Percentiles rank a stretch among this genome's conserved stretches.
phyloP scores from a whole-genome alignment of 2,329 filamentous ascomycete species.

The Colletotrichum musae region DNA sequence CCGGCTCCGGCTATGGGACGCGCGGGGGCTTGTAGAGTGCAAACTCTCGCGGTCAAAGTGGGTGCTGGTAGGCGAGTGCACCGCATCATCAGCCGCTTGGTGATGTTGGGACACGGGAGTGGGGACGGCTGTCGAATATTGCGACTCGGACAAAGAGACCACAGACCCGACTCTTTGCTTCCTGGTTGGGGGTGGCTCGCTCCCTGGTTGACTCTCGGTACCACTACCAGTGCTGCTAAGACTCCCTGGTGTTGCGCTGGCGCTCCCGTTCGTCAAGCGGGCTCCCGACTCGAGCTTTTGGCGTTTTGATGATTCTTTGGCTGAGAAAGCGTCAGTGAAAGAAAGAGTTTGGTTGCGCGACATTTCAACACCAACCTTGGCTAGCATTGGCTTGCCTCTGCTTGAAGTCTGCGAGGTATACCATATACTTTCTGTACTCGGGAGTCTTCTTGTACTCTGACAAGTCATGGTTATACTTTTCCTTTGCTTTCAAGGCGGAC shows the following conservation, averaged over 20 bases:
- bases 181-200: slow-evolving; percentile 62
- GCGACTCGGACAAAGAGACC: slow-evolving; percentile 62
- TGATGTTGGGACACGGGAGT: slow-evolving; percentile 52
- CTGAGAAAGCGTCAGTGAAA: slow-evolving; percentile 46
- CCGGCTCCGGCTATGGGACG: slow-evolving; percentile 23
- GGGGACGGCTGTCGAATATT: slow-evolving; percentile 56
- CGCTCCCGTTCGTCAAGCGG: slow-evolving; percentile 55
- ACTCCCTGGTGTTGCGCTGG: slow-evolving; percentile 56
- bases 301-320: slow-evolving; percentile 65
- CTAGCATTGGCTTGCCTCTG: slow-evolving; percentile 74
- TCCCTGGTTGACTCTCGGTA: slow-evolving; percentile 63
- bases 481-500: slow-evolving; percentile 80
- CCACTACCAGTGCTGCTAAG: slow-evolving; percentile 60
- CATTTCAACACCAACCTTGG: slow-evolving; percentile 61
- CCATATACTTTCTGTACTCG: slow-evolving; percentile 76
- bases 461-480: slow-evolving; percentile 81
- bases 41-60: slow-evolving; percentile 52
- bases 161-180: slow-evolving; percentile 65
- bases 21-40: slow-evolving; percentile 37
- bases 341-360: not conserved
- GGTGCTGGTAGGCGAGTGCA: slow-evolving; percentile 58
- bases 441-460: slow-evolving; percentile 83
- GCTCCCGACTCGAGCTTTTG: slow-evolving; percentile 59
- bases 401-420: slow-evolving; percentile 85
- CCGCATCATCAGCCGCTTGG: slow-evolving; percentile 58